phyloP scores from a whole-genome alignment of 371 early-diverging fungal species.

The Syncephalastrum sp. region DNA sequence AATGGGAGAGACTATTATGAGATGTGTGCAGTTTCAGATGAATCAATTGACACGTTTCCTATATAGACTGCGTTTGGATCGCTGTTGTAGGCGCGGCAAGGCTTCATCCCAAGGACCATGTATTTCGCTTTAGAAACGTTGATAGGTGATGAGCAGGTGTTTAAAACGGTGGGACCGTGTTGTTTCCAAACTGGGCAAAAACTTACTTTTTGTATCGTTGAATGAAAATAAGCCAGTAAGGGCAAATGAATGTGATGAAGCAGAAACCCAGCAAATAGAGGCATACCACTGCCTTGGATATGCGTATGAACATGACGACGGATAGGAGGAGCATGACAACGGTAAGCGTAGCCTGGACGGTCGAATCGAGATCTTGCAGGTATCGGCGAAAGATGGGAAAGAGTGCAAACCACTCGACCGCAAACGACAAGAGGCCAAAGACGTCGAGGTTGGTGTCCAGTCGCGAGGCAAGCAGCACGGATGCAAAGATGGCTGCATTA shows the following conservation, averaged over 20 bases:
- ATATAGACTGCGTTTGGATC: constrained; percentile 33
- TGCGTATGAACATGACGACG: constrained; percentile 59
- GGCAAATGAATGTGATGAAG: constrained; percentile 85
- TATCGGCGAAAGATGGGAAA: constrained; percentile 88
- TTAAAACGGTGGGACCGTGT: not conserved
- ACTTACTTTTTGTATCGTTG: constrained; percentile 93
- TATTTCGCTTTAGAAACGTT: constrained; percentile 67
- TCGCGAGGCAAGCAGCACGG: constrained; percentile 91
- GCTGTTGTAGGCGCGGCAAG: constrained; percentile 63
- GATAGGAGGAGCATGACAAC: constrained; percentile 60
- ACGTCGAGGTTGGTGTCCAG: constrained; percentile 82
- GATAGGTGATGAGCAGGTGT: not conserved
- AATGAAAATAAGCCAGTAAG: constrained; percentile 87
- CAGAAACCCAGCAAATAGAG: constrained; percentile 67
- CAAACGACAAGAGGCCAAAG: constrained; percentile 84
- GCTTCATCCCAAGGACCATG: constrained; percentile 98
- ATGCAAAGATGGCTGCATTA: constrained; percentile 95
- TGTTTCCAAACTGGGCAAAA: not conserved
- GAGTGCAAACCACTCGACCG: constrained; percentile 89
- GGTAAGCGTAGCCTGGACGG: constrained; percentile 62
- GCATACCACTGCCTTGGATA: constrained; percentile 70
- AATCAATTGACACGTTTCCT: constrained; percentile 16
- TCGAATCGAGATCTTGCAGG: constrained; percentile 61
- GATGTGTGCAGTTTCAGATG: too few species aligned
- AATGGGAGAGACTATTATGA: too few species aligned